Evolutionary conservation across 2,329 filamentous ascomycete species (phyloP), one percentile per base, ranked within the genome.

Genomic region (Penicillium sp.): DNA sequence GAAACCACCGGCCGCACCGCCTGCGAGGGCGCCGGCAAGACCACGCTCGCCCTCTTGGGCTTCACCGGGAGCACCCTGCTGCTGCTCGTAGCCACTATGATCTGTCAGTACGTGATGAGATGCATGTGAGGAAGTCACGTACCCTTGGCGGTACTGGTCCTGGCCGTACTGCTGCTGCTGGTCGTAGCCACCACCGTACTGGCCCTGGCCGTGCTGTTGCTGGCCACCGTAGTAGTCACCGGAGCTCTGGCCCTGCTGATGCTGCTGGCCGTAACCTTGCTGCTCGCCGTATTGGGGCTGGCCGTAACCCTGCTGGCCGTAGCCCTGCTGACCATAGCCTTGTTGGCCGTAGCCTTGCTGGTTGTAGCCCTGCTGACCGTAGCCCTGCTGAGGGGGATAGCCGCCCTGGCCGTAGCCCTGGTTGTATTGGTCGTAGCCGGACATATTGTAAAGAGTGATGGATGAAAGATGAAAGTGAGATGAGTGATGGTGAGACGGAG

Each of bases 41-140:
- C 76, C 76, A 59, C 75, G 74, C 50, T 78, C 76, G 48, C 70
- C 72, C 0, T 75, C 73, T 55, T 74, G 70, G 41, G 72, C 71
- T 36, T 64, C 65, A 40, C 67, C 71, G 45, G 71, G 71, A 31
- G 66, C 67, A 55, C 46, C 59, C 48, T 70, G 51, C 39, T 61
- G 53, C 41, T 61, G 56, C 14, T 66, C 61, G 35, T 65, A 61
- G 45, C 64, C 58, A 50, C 63, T 65, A 27, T 38, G 39, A 35
- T 18, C 8, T 44, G 53, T 64, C 46, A 63, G 56, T 42, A 18
- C 20, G 14, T 54, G 36, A 13, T 50, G 25, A 16, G 25, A 27
- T 45, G 22, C 22, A 36, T 22, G 40, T 41, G 36, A 38, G 46
- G 40, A 36, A 14, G 53, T 50, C 53, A 69, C 64, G 49, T 61